Conservation (phyloP, 331 rosid species). For the Rosa hybrid region DNA sequence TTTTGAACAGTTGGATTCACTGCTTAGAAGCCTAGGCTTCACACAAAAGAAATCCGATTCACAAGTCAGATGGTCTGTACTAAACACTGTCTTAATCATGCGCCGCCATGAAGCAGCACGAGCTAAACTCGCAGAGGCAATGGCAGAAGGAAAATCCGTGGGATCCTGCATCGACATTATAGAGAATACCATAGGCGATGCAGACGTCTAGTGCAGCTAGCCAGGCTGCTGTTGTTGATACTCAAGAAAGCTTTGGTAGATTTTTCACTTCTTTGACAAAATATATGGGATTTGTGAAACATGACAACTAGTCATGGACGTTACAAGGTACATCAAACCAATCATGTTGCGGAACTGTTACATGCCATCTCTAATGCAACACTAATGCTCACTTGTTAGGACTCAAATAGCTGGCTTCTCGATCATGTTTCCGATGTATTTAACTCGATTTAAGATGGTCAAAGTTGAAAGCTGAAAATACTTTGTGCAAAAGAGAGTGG, state of each 20-base stretch:
- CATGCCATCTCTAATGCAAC: no score
- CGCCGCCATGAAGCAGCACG: constrained; percentile 78
- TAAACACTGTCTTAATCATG: constrained; percentile 62
- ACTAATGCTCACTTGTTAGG: no score
- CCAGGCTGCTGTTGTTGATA: background rate
- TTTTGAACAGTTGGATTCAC: constrained; percentile 55
- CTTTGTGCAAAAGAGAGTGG: no score
- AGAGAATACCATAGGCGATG: constrained; percentile 52
- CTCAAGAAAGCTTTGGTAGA: background rate
- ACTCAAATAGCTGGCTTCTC: no score
- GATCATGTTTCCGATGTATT: no score
- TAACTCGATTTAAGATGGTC: no score
- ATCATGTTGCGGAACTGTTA: background rate
- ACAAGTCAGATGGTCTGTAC: constrained; percentile 90
- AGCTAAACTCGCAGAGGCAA: constrained; percentile 73
- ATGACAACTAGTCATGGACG: background rate
- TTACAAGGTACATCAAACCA: background rate
- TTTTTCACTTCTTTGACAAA: background rate
- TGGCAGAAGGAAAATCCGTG: constrained; percentile 66
- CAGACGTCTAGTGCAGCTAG: constrained; percentile 45
- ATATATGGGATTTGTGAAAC: background rate
- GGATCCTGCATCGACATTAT: constrained; percentile 74
- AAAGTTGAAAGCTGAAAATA: no score
- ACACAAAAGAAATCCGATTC: constrained; percentile 95
- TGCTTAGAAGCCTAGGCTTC: constrained; percentile 71